These are phyloP conservation scores for Coprinopsis sp. DNA, from an alignment of 768 basidiomycete species.

Conservation along the genomic window DNA sequence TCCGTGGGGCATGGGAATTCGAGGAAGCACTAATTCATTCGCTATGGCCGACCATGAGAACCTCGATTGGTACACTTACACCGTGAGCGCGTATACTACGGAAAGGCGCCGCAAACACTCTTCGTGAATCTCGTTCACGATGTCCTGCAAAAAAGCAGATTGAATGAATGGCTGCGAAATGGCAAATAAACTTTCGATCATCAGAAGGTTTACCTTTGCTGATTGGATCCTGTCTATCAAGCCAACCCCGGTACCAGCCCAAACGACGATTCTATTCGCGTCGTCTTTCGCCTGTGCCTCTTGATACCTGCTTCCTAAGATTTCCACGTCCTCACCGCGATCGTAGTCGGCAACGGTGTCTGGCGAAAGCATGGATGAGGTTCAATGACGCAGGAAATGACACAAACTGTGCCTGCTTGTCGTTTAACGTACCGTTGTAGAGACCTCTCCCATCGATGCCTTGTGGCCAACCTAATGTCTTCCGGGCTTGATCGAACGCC, in stretches of 20 bases:
- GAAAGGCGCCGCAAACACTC: constrained; percentile 38
- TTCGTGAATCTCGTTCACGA: constrained; percentile 47
- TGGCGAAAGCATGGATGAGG: constrained; percentile 25
- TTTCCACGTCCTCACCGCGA: constrained; percentile 38
- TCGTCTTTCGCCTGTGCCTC: constrained; percentile 44
- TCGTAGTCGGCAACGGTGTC: constrained; percentile 55
- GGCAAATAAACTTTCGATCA: constrained; percentile 1
- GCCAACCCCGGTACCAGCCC: constrained; percentile 67
- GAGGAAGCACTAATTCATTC: no score
- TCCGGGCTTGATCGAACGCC: constrained; percentile 59
- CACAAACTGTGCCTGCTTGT: no score
- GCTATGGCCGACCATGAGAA: no score
- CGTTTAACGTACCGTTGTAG: constrained; percentile 36
- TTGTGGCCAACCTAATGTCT: constrained; percentile 53
- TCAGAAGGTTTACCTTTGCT: constrained; percentile 30
- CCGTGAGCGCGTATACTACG: not conserved
- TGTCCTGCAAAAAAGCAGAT: constrained; percentile 35
- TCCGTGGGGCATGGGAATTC: no score
- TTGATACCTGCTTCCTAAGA: constrained; percentile 39
- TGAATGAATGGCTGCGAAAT: not conserved
- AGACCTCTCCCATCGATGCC: constrained; percentile 62
- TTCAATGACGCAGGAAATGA: constrained; percentile 3
- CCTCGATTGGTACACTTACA: no score
- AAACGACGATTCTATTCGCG: constrained; percentile 49
- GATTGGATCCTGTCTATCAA: constrained; percentile 41